Conservation (phyloP, 2,329 filamentous ascomycete species). For the Arthroderma uncinatum region DNA sequence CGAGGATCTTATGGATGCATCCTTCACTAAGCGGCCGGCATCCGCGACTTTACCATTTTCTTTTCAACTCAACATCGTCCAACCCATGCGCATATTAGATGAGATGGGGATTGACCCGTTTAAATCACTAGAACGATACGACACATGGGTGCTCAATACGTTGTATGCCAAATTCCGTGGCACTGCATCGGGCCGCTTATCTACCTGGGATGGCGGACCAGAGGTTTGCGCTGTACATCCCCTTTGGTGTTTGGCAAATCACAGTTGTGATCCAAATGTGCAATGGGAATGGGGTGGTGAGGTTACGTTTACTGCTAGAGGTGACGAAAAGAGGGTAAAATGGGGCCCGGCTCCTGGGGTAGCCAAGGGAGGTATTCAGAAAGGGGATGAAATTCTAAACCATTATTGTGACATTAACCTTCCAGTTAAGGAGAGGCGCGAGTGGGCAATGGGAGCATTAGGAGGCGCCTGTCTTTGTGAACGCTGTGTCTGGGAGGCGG, state of each 20-base stretch:
- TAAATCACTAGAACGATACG: conserved; percentile 31
- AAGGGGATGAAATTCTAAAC: conserved; percentile 76
- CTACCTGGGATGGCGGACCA: conserved; percentile 63
- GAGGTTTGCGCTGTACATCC: conserved; percentile 91
- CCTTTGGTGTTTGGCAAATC: conserved; percentile 92
- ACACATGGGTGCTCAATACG: conserved; percentile 65
- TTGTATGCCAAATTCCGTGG: conserved; percentile 87
- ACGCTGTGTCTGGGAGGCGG: conserved; percentile 63
- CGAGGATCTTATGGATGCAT: conserved; percentile 7
- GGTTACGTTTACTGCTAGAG: conserved; percentile 30
- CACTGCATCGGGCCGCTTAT: conserved; percentile 78
- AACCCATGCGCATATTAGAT: conserved; percentile 50
- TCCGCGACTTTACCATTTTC: conserved; percentile 47
- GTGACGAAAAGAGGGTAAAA: conserved; percentile 25
- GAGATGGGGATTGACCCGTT: conserved; percentile 55
- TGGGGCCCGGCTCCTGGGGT: conserved; percentile 37
- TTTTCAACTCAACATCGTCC: conserved; percentile 48
- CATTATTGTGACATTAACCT: conserved; percentile 87
- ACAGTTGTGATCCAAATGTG: conserved; percentile 91
- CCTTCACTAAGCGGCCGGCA: conserved; percentile 6
- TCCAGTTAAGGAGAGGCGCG: conserved; percentile 65
- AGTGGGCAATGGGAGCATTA: conserved; percentile 79
- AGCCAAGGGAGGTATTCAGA: conserved; percentile 51
- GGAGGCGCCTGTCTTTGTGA: conserved; percentile 82
- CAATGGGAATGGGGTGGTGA: conserved; percentile 73